These are phyloP conservation scores for Cylindricascospora bacillispora DNA, from an alignment of 1,139 yeast species.

Conservation along the genomic window DNA sequence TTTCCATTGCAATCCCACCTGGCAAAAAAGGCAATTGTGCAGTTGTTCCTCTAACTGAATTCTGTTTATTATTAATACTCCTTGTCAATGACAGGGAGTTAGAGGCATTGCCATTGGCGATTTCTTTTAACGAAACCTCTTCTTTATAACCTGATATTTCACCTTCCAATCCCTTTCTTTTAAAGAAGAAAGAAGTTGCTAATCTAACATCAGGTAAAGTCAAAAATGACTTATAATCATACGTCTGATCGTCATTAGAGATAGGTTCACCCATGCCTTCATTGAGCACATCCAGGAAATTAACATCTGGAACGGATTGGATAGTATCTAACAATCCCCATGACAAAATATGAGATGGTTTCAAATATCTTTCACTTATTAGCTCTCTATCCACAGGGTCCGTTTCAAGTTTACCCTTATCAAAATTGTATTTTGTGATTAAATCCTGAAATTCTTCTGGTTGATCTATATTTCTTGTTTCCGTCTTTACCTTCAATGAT, in stretches of 20 bases:
- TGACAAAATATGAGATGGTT: conserved; percentile 17
- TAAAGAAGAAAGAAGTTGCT: conserved; percentile 47
- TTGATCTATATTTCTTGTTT: background rate
- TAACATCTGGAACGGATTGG: conserved; percentile 18
- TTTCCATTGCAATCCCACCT: conserved; percentile 55
- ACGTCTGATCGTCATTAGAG: conserved; percentile 21
- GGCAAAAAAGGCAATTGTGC: conserved; percentile 84
- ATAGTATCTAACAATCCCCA: conserved; percentile 24
- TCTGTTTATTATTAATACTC: conserved; percentile 48
- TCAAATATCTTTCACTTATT: conserved; percentile 13
- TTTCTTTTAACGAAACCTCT: conserved; percentile 35
- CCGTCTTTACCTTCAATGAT: background rate
- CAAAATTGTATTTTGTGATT: no score
- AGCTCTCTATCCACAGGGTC: conserved; percentile 5
- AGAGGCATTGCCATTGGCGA: conserved; percentile 44
- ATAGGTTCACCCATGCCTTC: conserved; percentile 4
- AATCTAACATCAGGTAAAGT: conserved; percentile 40
- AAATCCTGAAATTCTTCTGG: conserved; percentile 1
- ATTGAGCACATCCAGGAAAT: conserved; percentile 6
- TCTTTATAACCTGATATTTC: conserved; percentile 51
- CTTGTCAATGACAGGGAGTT: conserved; percentile 66
- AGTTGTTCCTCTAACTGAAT: conserved; percentile 56
- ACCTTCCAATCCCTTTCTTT: conserved; percentile 68
- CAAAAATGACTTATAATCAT: conserved; percentile 32
- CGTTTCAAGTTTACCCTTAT: no score